phyloP scores from a whole-genome alignment of 1,284 basidiomycete species.

The Vanrija pseudolonga region DNA sequence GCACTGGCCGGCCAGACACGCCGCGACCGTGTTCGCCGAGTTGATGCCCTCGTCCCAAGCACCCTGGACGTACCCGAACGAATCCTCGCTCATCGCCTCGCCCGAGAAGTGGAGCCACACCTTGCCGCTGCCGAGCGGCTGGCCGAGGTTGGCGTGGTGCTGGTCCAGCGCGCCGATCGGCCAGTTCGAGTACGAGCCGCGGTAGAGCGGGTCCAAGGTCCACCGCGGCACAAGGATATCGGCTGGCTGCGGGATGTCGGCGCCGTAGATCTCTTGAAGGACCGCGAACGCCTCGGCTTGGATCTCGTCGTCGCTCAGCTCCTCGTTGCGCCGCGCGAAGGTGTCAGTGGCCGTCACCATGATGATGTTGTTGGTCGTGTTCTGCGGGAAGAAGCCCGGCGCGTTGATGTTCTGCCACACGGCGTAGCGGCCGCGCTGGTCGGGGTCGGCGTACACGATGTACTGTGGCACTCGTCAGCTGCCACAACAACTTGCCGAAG shows the following conservation, averaged over 20 bases:
- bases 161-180: conserved; percentile 44
- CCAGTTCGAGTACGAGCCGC: conserved; percentile 68
- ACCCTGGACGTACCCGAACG: conserved; percentile 21
- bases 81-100: conserved; percentile 13
- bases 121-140: conserved; percentile 6
- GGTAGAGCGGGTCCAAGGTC: conserved; percentile 58
- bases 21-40: conserved; percentile 2
- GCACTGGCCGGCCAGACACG: conserved; percentile 5
- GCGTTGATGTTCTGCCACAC: conserved; percentile 69
- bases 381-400: conserved; percentile 57
- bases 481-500: background rate
- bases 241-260: conserved; percentile 55
- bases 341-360: conserved; percentile 63
- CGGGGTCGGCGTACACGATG: conserved; percentile 60
- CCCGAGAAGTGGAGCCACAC: conserved; percentile 17
- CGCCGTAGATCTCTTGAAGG: conserved; percentile 58
- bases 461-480: conserved; percentile 51
- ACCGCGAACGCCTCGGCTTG: conserved; percentile 58
- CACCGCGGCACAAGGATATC: conserved; percentile 61
- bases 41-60: conserved; percentile 18
- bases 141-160: conserved; percentile 25
- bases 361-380: conserved; percentile 48
- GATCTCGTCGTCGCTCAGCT: conserved; percentile 54
- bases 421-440: conserved; percentile 61
- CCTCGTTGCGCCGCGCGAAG: conserved; percentile 56